Percentiles rank a stretch among this genome's conserved stretches.
Conservation (phyloP, 73 alveolate species). For the Paraurostyla sp. region DNA sequence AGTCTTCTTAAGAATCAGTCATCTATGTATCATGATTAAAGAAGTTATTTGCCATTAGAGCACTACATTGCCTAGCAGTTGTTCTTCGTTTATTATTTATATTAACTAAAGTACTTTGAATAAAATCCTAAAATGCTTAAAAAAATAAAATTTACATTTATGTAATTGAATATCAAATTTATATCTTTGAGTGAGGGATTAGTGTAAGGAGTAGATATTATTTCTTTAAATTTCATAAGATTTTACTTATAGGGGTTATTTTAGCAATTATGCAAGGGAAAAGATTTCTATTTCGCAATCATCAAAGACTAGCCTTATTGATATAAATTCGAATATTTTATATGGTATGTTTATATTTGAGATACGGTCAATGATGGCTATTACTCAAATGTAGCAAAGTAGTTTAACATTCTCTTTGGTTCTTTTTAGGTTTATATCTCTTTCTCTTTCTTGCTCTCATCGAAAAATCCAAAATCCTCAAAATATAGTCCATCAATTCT, state of each 20-base stretch:
- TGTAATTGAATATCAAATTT: background rate
- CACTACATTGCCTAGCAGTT: background rate
- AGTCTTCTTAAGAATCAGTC: background rate
- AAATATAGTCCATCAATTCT: background rate
- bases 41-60: background rate
- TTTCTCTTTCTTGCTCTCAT: background rate
- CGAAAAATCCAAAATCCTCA: background rate
- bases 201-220: too few species aligned
- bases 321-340: too few species aligned
- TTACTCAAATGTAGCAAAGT: too few species aligned
- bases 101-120: background rate
- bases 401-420: background rate
- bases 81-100: conserved; percentile 4
- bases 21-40: background rate
- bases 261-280: too few species aligned
- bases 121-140: background rate
- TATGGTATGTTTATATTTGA: too few species aligned
- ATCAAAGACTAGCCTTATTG: too few species aligned
- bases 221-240: too few species aligned
- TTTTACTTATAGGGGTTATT: too few species aligned
- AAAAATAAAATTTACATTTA: background rate
- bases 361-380: too few species aligned
- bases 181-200: too few species aligned
- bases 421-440: background rate
- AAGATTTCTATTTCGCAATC: too few species aligned